Evolutionary conservation across 73 alveolate species (phyloP).

Genomic region (Paramecium primaurelia): DNA sequence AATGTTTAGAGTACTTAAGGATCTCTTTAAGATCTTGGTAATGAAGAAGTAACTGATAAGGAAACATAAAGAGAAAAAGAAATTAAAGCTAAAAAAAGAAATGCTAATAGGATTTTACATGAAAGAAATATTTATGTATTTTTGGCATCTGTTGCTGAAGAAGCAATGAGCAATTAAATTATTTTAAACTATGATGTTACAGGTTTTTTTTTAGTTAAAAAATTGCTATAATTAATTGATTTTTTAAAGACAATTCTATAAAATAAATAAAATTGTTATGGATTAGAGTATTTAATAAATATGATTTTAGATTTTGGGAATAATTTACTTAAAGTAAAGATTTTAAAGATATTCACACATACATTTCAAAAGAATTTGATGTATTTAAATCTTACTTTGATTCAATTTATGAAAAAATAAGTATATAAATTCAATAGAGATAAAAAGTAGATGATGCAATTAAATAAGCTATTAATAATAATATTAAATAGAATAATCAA

Average conservation of each 20-base stretch:
- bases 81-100: conserved; percentile 55
- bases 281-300: conserved; percentile 5
- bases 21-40: neutral
- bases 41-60: conserved; percentile 49
- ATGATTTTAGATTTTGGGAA: conserved; percentile 43
- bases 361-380: conserved; percentile 56
- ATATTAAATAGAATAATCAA: neutral
- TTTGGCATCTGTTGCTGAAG: conserved; percentile 65
- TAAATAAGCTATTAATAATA: conserved; percentile 2
- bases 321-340: conserved; percentile 52
- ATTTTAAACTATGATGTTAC: conserved; percentile 37
- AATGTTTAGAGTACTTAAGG: neutral
- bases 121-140: conserved; percentile 62
- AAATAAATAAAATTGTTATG: conserved; percentile 47
- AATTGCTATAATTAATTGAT: conserved; percentile 35
- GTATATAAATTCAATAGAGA: neutral
- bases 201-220: conserved; percentile 49
- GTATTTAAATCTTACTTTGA: conserved; percentile 53
- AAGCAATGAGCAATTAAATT: conserved; percentile 52
- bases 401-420: conserved; percentile 46
- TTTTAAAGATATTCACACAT: conserved; percentile 53
- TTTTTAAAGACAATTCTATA: neutral
- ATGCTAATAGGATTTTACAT: conserved; percentile 58
- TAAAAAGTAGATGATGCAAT: conserved; percentile 7
- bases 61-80: conserved; percentile 56